Conservation (phyloP, 805 yeast species). For the Ogataea populi-albae region DNA sequence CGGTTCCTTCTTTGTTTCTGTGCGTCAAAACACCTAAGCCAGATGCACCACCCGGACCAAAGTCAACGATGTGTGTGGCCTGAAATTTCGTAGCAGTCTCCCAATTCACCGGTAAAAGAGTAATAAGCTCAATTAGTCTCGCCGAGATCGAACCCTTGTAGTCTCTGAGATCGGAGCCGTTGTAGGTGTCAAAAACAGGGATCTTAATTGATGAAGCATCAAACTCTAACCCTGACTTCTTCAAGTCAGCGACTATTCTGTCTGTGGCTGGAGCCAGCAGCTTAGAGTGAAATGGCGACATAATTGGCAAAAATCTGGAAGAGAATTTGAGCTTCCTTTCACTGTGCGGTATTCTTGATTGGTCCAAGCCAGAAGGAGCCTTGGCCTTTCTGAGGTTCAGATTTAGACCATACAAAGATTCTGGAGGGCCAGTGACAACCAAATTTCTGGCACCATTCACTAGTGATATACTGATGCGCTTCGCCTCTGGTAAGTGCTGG, state of each 20-base stretch:
- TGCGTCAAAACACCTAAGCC: conserved; percentile 96
- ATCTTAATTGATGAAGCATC: conserved; percentile 55
- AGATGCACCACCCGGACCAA: conserved; percentile 98
- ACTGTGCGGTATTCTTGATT: conserved; percentile 88
- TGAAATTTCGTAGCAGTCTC: conserved; percentile 79
- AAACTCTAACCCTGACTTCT: conserved; percentile 56
- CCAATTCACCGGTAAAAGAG: conserved; percentile 92
- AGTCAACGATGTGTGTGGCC: conserved; percentile 88
- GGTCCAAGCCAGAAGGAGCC: conserved; percentile 92
- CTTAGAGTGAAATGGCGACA: conserved; percentile 96
- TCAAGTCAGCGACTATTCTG: conserved; percentile 63
- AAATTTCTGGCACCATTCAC: conserved; percentile 94
- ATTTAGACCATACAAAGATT: conserved; percentile 93
- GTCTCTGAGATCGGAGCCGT: conserved; percentile 74
- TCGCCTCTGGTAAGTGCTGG: conserved; percentile 87
- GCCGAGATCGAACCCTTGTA: conserved; percentile 52
- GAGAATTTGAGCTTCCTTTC: conserved; percentile 93
- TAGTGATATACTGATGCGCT: conserved; percentile 86
- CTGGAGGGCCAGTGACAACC: conserved; percentile 98
- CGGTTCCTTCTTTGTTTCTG: conserved; percentile 98
- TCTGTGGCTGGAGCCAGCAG: conserved; percentile 71
- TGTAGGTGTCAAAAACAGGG: conserved; percentile 89
- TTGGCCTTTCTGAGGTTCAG: conserved; percentile 88
- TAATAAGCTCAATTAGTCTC: conserved; percentile 79
- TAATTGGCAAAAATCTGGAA: conserved; percentile 90